phyloP scores from a whole-genome alignment of 768 basidiomycete species.

The Mycena pura region DNA sequence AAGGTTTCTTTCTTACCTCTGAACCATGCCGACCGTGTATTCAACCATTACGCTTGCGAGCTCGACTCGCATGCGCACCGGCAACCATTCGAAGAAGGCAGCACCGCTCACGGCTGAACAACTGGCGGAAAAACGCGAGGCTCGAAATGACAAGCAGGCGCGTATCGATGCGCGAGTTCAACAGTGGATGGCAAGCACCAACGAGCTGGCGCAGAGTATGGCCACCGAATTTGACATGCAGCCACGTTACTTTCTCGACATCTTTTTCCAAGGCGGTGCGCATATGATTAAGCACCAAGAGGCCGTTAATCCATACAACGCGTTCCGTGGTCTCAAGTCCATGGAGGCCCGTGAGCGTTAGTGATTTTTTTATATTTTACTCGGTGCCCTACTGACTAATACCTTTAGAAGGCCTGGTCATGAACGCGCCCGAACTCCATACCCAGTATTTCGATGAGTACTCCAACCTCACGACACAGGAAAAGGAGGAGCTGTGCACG shows the following conservation, averaged over 20 bases:
- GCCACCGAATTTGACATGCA: neutral
- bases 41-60: neutral
- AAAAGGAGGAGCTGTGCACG: slow-evolving; percentile 3
- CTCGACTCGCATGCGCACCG: neutral
- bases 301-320: slow-evolving; percentile 4
- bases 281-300: slow-evolving; percentile 15
- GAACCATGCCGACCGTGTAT: neutral
- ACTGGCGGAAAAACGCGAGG: neutral
- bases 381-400: neutral
- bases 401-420: neutral
- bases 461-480: neutral
- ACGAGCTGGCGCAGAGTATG: neutral
- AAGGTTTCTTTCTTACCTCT: no score
- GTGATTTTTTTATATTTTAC: neutral
- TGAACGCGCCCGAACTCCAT: neutral
- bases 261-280: slow-evolving; percentile 11
- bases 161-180: no score
- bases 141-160: no score
- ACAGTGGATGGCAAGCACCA: no score
- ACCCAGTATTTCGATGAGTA: slow-evolving; percentile 13
- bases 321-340: neutral
- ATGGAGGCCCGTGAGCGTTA: neutral
- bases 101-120: neutral
- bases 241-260: slow-evolving; percentile 7
- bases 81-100: neutral